Percentiles rank a stretch among this genome's conserved stretches.
These are phyloP conservation scores for Populus ilicifolia DNA, from an alignment of 345 rosid species.

Conservation along the genomic window DNA sequence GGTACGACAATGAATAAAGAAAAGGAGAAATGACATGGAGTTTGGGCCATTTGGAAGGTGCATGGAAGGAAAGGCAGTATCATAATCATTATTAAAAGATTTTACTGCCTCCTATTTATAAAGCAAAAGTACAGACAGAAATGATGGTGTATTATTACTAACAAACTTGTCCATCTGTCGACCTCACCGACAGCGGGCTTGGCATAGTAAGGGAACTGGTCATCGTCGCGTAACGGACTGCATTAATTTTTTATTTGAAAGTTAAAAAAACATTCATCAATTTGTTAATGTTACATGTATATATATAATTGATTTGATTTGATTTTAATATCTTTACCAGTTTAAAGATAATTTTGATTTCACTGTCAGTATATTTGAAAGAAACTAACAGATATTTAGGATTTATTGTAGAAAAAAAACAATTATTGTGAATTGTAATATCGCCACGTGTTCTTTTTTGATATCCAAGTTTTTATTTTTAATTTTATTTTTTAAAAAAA, in stretches of 20 bases:
- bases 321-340: too few relatives aligned
- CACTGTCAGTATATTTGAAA: too few relatives aligned
- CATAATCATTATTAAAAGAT: conserved; percentile 29
- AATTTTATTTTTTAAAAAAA: rapidly evolving
- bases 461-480: too few relatives aligned
- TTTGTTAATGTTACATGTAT: too few relatives aligned
- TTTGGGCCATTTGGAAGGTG: conserved; percentile 52
- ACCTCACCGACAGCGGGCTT: conserved; percentile 38
- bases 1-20: conserved; percentile 1
- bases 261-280: not conserved
- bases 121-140: conserved; percentile 38
- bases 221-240: too few relatives aligned
- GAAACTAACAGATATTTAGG: too few relatives aligned
- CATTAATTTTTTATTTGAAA: too few relatives aligned
- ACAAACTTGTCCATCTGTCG: not conserved
- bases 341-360: too few relatives aligned
- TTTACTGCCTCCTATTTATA: conserved; percentile 37
- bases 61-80: conserved; percentile 37
- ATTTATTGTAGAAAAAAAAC: too few relatives aligned
- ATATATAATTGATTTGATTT: too few relatives aligned
- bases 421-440: too few relatives aligned
- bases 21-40: conserved; percentile 29
- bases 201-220: not conserved
- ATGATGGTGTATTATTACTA: not conserved
- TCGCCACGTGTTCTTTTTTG: too few relatives aligned